Percentiles rank a stretch among this genome's conserved stretches.
phyloP scores from a whole-genome alignment of 441 rosid species.

The Hura crepitans region DNA sequence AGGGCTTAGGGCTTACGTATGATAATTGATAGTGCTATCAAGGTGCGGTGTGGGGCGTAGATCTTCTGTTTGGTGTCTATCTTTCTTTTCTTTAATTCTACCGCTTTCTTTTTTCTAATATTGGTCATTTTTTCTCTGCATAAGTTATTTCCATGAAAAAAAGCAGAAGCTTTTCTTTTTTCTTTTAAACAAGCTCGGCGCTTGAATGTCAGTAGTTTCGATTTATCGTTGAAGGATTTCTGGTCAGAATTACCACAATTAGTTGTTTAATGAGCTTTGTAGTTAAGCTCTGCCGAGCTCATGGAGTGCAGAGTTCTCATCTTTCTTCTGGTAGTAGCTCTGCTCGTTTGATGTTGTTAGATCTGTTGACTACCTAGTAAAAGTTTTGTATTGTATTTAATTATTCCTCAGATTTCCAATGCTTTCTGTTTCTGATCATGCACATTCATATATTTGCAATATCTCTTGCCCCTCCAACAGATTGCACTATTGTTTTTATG shows the following conservation, averaged over 20 bases:
- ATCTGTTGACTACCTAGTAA: constrained; percentile 18
- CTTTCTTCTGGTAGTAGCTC: constrained; percentile 20
- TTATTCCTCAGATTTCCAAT: not conserved
- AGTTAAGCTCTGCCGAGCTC: constrained; percentile 23
- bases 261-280: constrained; percentile 13
- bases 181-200: constrained; percentile 8
- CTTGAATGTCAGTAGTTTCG: constrained; percentile 5
- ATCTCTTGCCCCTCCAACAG: constrained; percentile 36
- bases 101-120: not conserved
- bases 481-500: constrained; percentile 52
- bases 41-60: not conserved
- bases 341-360: constrained; percentile 20
- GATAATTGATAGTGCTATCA: not conserved
- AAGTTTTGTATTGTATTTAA: not conserved
- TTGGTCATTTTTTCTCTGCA: not conserved
- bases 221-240: constrained; percentile 6
- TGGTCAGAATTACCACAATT: not conserved
- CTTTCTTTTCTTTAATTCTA: constrained; percentile 1
- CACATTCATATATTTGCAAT: not conserved
- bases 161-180: not conserved
- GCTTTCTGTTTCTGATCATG: constrained; percentile 9
- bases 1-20: not conserved
- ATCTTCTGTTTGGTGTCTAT: constrained; percentile 3
- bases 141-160: not conserved
- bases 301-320: constrained; percentile 15